Evolutionary conservation across 208 protist genomes (phyloP).

Genomic region (Balamuthia mandrillaris): DNA sequence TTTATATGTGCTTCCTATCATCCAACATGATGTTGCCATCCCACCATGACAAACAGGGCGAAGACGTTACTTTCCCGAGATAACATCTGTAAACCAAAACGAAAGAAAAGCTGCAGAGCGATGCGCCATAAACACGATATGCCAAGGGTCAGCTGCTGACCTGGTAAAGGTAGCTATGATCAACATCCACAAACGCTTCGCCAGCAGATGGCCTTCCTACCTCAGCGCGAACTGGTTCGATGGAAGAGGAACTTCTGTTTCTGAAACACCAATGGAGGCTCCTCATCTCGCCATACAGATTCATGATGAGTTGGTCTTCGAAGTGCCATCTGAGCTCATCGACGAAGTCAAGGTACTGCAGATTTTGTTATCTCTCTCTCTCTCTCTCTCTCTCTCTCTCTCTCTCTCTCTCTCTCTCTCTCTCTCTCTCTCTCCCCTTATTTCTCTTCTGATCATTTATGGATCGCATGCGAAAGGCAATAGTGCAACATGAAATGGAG

Average conservation of each 20-base stretch:
- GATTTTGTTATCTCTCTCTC: background rate
- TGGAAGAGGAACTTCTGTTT: background rate
- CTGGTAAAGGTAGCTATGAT: constrained; percentile 24
- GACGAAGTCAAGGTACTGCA: background rate
- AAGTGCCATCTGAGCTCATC: background rate
- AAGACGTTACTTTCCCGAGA: constrained; percentile 20
- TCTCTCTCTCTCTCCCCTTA: background rate
- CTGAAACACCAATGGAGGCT: too few relatives aligned
- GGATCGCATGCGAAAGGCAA: background rate
- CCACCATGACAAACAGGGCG: too few relatives aligned
- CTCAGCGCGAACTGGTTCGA: background rate
- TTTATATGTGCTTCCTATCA: too few relatives aligned
- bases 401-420: background rate
- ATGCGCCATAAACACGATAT: constrained; percentile 19
- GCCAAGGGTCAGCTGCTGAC: constrained; percentile 24
- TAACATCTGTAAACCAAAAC: background rate
- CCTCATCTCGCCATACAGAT: constrained; percentile 25
- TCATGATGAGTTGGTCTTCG: constrained; percentile 25
- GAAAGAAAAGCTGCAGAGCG: background rate
- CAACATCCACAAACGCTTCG: constrained; percentile 8
- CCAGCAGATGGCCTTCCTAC: background rate
- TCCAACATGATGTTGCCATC: too few relatives aligned
- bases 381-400: background rate
- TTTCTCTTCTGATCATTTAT: background rate
- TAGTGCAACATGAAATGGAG: constrained; percentile 19